Base-by-base conservation (phyloP, 2,329 filamentous ascomycete species). In the Ambrosiella cleistominuta region DNA sequence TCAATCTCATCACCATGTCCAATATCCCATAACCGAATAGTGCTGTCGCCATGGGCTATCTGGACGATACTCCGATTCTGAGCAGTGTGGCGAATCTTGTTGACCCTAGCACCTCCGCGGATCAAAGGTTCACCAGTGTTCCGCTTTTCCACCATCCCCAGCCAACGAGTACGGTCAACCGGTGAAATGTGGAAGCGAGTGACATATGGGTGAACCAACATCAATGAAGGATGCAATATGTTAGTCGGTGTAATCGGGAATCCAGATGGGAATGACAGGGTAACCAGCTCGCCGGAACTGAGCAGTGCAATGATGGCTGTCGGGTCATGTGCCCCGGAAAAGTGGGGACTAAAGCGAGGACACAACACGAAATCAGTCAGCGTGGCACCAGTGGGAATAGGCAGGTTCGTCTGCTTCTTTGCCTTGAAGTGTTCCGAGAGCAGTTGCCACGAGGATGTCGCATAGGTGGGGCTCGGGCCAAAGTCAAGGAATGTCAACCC, bases 1-100 rank as follows among this genome's bases (percentile, higher is more conserved):
- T 98, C 93, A 55, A 98, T 86, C 65, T 96, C 88, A 66, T 98
- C 93, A 12, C 82, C 86, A 65, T 95, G 86, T 0, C 93, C 93
- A 17, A 85, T 81, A 69, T 98, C 93, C 89, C 90, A 98, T 6
- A 97, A 74, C 38, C 90, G 78, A n/a, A 98, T 75, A 0, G 86
- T 94, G 57, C 90, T 88, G 69, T 98, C 93, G 2, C 85, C 88
- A 68, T 98, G 91, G 0, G 88, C 85, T 3, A 87, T 88, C 61
- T 91, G 85, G 6, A 95, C 78, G 50, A 97, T 80, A 59, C 89
- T 95, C 53, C 93, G 80, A 61, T 83, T 78, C 65, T 95, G 89
- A 64, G 87, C 90, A 62, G 87, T 76, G 64, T 88, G 86, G 45
- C 87, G 73, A 6, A 83, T 80, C 62, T 82, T 80, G 4, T 76